Evolutionary conservation across 805 yeast genomes (phyloP).

Genomic region (Yarrowia keelungensis): DNA sequence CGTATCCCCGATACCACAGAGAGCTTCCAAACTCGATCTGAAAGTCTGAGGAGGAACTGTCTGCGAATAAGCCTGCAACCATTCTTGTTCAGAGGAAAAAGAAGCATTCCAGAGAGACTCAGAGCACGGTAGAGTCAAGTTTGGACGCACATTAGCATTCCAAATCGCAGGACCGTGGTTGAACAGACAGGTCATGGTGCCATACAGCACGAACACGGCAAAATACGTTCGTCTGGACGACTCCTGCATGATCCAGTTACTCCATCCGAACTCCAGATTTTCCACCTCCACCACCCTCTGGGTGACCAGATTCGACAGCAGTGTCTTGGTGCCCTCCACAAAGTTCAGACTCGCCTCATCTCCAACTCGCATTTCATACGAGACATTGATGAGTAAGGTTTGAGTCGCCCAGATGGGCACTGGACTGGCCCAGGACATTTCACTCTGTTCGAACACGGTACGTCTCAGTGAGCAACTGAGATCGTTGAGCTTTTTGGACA

Average conservation of each 20-base stretch:
- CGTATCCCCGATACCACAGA: conserved; percentile 38
- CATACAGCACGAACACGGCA: conserved; percentile 47
- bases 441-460: conserved; percentile 42
- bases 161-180: conserved; percentile 46
- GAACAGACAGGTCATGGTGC: conserved; percentile 46
- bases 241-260: conserved; percentile 48
- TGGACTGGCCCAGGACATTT: conserved; percentile 44
- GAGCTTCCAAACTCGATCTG: conserved; percentile 41
- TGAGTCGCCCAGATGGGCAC: conserved; percentile 49
- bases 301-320: conserved; percentile 42
- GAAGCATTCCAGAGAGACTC: conserved; percentile 48
- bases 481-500: conserved; percentile 46
- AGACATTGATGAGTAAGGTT: conserved; percentile 45
- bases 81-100: conserved; percentile 43
- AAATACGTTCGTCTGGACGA: conserved; percentile 47
- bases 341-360: conserved; percentile 48
- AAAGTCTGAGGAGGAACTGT: conserved; percentile 41
- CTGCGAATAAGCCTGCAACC: conserved; percentile 41
- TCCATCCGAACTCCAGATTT: conserved; percentile 41
- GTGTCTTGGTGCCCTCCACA: conserved; percentile 45
- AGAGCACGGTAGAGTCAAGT: conserved; percentile 47
- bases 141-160: conserved; percentile 42
- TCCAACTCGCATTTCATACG: conserved; percentile 48
- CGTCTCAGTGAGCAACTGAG: conserved; percentile 45
- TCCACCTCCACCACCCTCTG: conserved; percentile 38